Conservation (phyloP, 306 rosid species). For the Fagus crenata region DNA sequence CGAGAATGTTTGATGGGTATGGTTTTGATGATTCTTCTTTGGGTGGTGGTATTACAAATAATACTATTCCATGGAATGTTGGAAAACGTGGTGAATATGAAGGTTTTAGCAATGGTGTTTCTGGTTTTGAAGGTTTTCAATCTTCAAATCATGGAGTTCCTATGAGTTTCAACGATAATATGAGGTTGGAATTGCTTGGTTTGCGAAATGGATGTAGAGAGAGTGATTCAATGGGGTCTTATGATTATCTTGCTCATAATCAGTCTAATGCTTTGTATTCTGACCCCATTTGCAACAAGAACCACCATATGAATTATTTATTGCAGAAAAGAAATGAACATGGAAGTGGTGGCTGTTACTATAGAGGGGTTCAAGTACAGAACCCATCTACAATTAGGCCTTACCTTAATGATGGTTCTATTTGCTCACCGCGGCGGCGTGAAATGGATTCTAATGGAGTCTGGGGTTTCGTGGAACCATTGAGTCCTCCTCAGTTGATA, state of each 20-base stretch:
- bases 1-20: slow-evolving; percentile 23
- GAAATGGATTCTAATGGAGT: slow-evolving; percentile 29
- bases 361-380: slow-evolving; percentile 24
- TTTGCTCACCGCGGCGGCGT: slow-evolving; percentile 23
- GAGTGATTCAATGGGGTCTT: slow-evolving; percentile 31
- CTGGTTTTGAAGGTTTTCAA: slow-evolving; percentile 19
- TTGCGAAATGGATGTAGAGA: slow-evolving; percentile 17
- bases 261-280: slow-evolving; percentile 27
- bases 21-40: slow-evolving; percentile 24
- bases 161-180: slow-evolving; percentile 13
- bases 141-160: slow-evolving; percentile 27
- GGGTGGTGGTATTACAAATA: slow-evolving; percentile 7
- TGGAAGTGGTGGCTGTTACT: slow-evolving; percentile 17
- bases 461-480: slow-evolving; percentile 22
- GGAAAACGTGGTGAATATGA: slow-evolving; percentile 25
- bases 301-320: slow-evolving; percentile 30
- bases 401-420: slow-evolving; percentile 21
- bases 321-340: slow-evolving; percentile 31
- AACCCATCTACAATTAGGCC: slow-evolving; percentile 27
- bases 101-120: slow-evolving; percentile 12
- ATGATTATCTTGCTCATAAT: slow-evolving; percentile 15
- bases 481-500: slow-evolving; percentile 32
- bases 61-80: slow-evolving; percentile 24
- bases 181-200: slow-evolving; percentile 19
- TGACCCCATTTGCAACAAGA: slow-evolving; percentile 24